Percentiles rank a stretch among this genome's conserved stretches.
Evolutionary conservation across 164 flowering plant genomes (phyloP).

Genomic region (Aristolochia californica): DNA sequence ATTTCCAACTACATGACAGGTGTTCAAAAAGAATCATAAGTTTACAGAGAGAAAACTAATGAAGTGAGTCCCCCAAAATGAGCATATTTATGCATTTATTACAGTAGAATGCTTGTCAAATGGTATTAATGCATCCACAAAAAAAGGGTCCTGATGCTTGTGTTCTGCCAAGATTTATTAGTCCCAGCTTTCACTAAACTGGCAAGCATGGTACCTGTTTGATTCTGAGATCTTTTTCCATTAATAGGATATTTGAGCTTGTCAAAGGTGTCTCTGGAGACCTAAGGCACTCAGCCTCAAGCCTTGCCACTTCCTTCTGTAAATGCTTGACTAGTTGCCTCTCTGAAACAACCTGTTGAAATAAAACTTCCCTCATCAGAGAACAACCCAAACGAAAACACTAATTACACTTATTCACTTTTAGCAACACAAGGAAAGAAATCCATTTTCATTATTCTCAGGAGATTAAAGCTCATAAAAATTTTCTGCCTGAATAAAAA

Average conservation of each 20-base stretch:
- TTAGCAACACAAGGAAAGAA: too few relatives aligned
- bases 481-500: too few relatives aligned
- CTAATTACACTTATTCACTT: too few relatives aligned
- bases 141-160: neutral
- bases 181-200: conserved; percentile 59
- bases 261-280: conserved; percentile 25
- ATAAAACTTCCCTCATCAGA: too few relatives aligned
- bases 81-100: too few relatives aligned
- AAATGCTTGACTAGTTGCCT: conserved; percentile 82
- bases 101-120: too few relatives aligned
- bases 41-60: too few relatives aligned
- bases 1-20: conserved; percentile 58
- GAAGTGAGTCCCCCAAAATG: too few relatives aligned
- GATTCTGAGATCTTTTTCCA: conserved; percentile 82
- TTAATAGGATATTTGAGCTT: conserved; percentile 28
- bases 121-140: neutral
- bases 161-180: neutral
- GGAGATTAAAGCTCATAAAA: too few relatives aligned
- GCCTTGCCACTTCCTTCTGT: conserved; percentile 66
- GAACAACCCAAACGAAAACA: too few relatives aligned
- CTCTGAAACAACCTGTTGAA: conserved; percentile 45
- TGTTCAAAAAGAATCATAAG: too few relatives aligned
- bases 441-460: too few relatives aligned
- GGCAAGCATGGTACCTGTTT: conserved; percentile 40
- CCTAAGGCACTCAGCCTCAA: conserved; percentile 54